Conservation (phyloP, 2,329 filamentous ascomycete genomes). For the Pseudogymnoascus sp. region DNA sequence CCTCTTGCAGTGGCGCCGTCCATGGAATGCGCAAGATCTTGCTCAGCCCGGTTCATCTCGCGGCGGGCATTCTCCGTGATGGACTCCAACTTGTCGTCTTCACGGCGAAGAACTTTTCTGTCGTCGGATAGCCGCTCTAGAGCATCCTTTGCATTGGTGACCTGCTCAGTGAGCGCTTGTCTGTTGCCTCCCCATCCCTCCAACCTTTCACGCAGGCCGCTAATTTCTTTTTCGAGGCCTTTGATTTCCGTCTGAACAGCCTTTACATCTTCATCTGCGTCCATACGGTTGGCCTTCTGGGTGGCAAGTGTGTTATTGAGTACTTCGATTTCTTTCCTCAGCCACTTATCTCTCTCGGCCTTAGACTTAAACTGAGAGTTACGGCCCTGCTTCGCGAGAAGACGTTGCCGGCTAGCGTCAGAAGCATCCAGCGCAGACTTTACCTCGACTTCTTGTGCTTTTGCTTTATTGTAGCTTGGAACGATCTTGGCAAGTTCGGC, state of each 20-base stretch:
- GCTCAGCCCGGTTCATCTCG: constrained; percentile 71
- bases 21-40: constrained; percentile 73
- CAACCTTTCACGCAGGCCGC: constrained; percentile 60
- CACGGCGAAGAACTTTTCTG: constrained; percentile 76
- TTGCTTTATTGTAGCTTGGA: constrained; percentile 67
- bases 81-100: constrained; percentile 79
- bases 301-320: constrained; percentile 67
- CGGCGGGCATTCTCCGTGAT: constrained; percentile 66
- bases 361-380: constrained; percentile 83
- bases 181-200: constrained; percentile 72
- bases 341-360: constrained; percentile 74
- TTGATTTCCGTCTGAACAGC: constrained; percentile 64
- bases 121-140: constrained; percentile 77
- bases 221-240: constrained; percentile 64
- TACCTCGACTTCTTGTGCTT: constrained; percentile 61
- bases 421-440: constrained; percentile 67
- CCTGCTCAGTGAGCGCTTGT: constrained; percentile 61
- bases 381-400: constrained; percentile 88
- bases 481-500: constrained; percentile 64
- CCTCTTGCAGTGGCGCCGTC: constrained; percentile 82
- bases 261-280: constrained; percentile 74
- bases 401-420: constrained; percentile 64
- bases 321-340: constrained; percentile 73
- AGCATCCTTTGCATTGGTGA: constrained; percentile 68
- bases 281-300: constrained; percentile 76